These are phyloP conservation scores for Selaginella moellendorffii DNA, from an alignment of 75 land plant genomes.

Conservation along the genomic window DNA sequence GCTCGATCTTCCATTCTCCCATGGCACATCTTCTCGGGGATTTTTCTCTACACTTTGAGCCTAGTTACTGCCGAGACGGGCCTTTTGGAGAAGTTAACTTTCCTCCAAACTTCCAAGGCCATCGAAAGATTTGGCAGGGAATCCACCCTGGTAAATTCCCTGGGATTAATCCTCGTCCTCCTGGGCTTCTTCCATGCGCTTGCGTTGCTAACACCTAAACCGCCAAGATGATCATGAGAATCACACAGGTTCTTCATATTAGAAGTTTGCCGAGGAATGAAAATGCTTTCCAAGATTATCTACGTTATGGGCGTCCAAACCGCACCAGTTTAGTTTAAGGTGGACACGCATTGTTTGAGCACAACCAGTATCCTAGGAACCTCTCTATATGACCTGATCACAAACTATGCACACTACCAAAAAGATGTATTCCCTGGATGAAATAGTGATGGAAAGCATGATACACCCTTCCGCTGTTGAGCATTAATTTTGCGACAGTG, in stretches of 20 bases:
- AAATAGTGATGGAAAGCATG: no score
- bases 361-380: neutral
- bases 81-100: slow-evolving; percentile 59
- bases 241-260: neutral
- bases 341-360: neutral
- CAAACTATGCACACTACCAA: neutral
- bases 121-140: slow-evolving; percentile 45
- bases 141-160: slow-evolving; percentile 35
- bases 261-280: neutral
- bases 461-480: no score
- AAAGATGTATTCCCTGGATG: no score
- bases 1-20: slow-evolving; percentile 27
- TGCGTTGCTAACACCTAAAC: neutral
- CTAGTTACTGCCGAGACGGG: slow-evolving; percentile 73
- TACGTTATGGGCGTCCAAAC: neutral
- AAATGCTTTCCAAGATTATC: neutral
- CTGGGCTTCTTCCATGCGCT: slow-evolving; percentile 10
- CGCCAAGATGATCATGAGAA: neutral
- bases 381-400: neutral
- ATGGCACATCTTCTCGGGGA: slow-evolving; percentile 62
- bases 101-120: slow-evolving; percentile 28
- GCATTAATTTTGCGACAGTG: no score
- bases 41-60: slow-evolving; percentile 47
- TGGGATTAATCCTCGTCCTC: slow-evolving; percentile 44
- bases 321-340: no score